A percentile compares a stretch with the other conserved stretches of the same genome.
phyloP scores from a whole-genome alignment of 805 yeast species.

The Yarrowia porcina region DNA sequence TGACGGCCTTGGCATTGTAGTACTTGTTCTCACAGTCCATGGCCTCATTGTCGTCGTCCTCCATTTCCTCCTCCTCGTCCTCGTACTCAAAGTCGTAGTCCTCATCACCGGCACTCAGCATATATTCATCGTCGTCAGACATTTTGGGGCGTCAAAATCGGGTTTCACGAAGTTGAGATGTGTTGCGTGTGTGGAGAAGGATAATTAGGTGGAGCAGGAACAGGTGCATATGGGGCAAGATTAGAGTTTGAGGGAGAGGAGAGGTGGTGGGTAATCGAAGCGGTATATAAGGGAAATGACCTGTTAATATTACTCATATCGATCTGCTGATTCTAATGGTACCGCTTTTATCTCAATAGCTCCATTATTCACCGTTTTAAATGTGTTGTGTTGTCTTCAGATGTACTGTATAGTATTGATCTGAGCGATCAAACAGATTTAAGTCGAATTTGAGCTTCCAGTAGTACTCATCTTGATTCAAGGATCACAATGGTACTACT shows the following conservation, averaged over 20 bases:
- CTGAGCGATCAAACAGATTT: no score
- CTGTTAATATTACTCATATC: no score
- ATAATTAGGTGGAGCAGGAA: conserved; percentile 10
- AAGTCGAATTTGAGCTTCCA: no score
- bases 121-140: conserved; percentile 42
- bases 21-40: conserved; percentile 36
- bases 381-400: no score
- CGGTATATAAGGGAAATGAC: background rate
- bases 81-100: conserved; percentile 42
- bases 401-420: no score
- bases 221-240: background rate
- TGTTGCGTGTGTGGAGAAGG: conserved; percentile 6
- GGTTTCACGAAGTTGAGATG: background rate
- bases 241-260: background rate
- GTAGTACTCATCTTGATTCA: no score
- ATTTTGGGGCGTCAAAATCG: conserved; percentile 27
- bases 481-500: no score
- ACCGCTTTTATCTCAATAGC: no score
- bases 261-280: background rate
- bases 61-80: conserved; percentile 38
- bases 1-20: conserved; percentile 41
- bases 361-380: no score
- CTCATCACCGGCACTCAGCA: conserved; percentile 42
- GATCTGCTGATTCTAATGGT: no score
- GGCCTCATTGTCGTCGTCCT: conserved; percentile 32